Base-by-base conservation (phyloP, 2,329 filamentous ascomycete genomes). In the Penicillium sp. region DNA sequence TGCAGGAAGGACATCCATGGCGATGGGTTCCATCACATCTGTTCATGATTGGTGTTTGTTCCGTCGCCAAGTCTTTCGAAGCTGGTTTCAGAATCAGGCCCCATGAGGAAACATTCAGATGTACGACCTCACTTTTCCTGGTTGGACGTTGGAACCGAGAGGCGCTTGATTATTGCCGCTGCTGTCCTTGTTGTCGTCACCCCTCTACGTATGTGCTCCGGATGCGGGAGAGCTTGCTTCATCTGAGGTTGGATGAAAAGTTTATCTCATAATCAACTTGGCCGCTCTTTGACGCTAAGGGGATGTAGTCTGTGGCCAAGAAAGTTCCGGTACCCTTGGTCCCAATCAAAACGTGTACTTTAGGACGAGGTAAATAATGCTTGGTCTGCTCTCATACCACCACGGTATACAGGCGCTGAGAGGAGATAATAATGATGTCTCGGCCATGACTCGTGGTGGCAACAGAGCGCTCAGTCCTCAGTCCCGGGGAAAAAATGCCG, bases 311-410 rank as follows among this genome's bases (percentile, higher is more conserved):
- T 50, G 41, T 50, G 50, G 62, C 66, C 62, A 66, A 67, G 64
- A 64, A 57, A 50, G 51, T 53, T 46, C 53, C 60, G 41, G 48
- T 31, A 41, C 49, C 47, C 53, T 65, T 65, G 64, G 56, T 64
- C 56, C 51, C 53, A 56, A 49, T 57, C 26, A 58, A 54, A 60
- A 29, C 17, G 46, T 41, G 49, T 51, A 49, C 30, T 56, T 53
- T 59, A 61, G 58, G 59, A 49, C 48, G 56, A 63, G 60, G 64
- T 64, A 67, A 62, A 66, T 61, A 67, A 65, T 64, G 67, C 65
- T 67, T 66, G 57, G 64, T 64, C 62, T 48, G 21, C 19, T 49
- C 23, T 21, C 21, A 13, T 26, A 55, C 53, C 21, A 21, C 9
- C 2, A 41, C 35, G 13, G 35, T 17, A 41, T 41, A 15, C 11